Evolutionary conservation across 768 basidiomycete genomes (phyloP), one percentile per base, ranked within the genome.

Genomic region (Antrodiella citrinella): DNA sequence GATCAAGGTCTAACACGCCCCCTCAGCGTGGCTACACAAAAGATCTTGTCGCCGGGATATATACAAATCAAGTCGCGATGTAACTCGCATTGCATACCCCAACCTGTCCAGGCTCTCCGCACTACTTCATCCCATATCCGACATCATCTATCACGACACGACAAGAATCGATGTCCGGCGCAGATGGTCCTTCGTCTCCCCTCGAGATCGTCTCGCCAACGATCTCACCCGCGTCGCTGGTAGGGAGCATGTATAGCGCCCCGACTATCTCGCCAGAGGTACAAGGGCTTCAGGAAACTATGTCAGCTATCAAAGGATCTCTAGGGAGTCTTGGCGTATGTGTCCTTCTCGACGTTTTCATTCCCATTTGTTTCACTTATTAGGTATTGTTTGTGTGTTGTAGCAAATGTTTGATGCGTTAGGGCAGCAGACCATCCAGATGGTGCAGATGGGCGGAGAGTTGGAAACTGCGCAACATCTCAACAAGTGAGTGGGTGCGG

Each of bases 341-440:
- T 50, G 21, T 15, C 45, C 52, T 49, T 15, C 21, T 13, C 41
- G n/a, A n/a, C n/a, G n/a, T n/a, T n/a, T n/a, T n/a, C n/a, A n/a
- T n/a, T n/a, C n/a, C n/a, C n/a, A n/a, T n/a, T n/a, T n/a, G n/a
- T n/a, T n/a, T n/a, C n/a, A n/a, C n/a, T n/a, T n/a, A n/a, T n/a
- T n/a, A n/a, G n/a, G n/a, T n/a, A n/a, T n/a, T n/a, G n/a, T n/a
- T n/a, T n/a, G n/a, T n/a, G 18, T 24, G 26, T 20, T 40, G 25
- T 50, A 81, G 79, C 61, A 62, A 3, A 67, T 69, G 3, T 70
- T 77, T 47, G 74, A 73, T 44, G 66, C 67, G 4, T 59, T 80
- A 39, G 70, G 72, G 30, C 66, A 67, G 12, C 74, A 77, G 51
- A 71, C 72, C 2, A 62, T 69, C 49, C 69, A 73, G 44, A 65